Evolutionary conservation across 352 stramenopile species (phyloP).

Genomic region (Globisporangium radiosum): DNA sequence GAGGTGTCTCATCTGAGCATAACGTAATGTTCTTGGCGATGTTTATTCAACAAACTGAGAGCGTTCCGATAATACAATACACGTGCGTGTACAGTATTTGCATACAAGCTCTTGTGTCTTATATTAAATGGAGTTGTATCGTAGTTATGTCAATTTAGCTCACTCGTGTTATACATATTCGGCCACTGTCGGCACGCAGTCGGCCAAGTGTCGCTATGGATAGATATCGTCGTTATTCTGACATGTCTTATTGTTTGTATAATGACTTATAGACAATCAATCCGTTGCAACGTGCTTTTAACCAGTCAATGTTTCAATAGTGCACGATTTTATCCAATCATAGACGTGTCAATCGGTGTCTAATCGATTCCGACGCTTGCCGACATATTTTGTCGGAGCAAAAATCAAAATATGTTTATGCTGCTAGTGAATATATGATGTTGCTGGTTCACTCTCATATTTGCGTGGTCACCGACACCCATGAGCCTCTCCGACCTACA

Average conservation of each 20-base stretch:
- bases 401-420: constrained; percentile 12
- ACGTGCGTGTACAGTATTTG: no score
- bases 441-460: constrained; percentile 9
- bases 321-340: background rate
- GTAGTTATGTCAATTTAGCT: no score
- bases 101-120: no score
- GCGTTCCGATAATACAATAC: no score
- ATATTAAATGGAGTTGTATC: no score
- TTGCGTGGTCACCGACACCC: constrained; percentile 3
- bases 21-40: no score
- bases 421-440: constrained; percentile 4
- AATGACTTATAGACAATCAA: background rate
- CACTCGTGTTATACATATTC: no score
- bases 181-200: no score
- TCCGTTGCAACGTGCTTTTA: background rate
- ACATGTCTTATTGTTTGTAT: constrained; percentile 5
- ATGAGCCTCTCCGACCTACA: constrained; percentile 16
- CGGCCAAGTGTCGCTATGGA: background rate
- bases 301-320: background rate
- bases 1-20: no score
- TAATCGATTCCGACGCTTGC: constrained; percentile 4
- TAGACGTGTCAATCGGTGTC: background rate
- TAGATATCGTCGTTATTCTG: constrained; percentile 3
- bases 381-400: constrained; percentile 13
- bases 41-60: no score